These are phyloP conservation scores for Pleurotus djamor DNA, from an alignment of 768 basidiomycete genomes.

Conservation along the genomic window DNA sequence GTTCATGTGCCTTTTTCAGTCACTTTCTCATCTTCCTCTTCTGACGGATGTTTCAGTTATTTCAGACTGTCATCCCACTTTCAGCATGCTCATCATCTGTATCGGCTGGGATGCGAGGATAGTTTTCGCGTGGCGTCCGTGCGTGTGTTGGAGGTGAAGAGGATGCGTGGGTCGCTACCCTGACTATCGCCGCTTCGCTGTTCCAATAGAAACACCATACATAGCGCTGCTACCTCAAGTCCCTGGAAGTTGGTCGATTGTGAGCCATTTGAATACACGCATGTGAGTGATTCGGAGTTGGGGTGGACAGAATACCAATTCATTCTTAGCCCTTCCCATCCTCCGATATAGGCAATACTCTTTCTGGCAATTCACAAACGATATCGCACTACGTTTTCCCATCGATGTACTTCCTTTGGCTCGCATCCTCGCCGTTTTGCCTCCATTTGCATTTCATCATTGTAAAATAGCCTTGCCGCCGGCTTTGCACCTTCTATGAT, in stretches of 20 bases:
- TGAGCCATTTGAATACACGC: too few species aligned
- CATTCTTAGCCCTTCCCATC: too few species aligned
- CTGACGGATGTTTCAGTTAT: conserved; percentile 51
- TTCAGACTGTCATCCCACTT: conserved; percentile 69
- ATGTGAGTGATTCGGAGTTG: too few species aligned
- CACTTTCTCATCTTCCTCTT: not conserved
- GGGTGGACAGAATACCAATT: too few species aligned
- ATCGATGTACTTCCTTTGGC: too few species aligned
- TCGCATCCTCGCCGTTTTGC: not conserved
- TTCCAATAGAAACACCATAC: not conserved
- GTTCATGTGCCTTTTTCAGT: conserved; percentile 31
- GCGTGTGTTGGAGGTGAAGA: conserved; percentile 66
- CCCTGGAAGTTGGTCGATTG: too few species aligned
- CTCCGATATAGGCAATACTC: too few species aligned
- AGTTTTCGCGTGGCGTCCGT: conserved; percentile 53
- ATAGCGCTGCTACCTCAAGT: too few species aligned
- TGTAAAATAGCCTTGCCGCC: not conserved
- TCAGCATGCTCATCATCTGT: conserved; percentile 75
- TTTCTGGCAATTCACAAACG: too few species aligned
- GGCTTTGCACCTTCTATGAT: not conserved
- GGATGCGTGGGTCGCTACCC: conserved; percentile 78
- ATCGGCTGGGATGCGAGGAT: conserved; percentile 75
- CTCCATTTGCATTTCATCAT: not conserved
- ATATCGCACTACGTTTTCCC: too few species aligned
- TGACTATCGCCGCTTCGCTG: conserved; percentile 18